phyloP scores from a whole-genome alignment of 208 protist species.

The Wallacemonas rigidus region DNA sequence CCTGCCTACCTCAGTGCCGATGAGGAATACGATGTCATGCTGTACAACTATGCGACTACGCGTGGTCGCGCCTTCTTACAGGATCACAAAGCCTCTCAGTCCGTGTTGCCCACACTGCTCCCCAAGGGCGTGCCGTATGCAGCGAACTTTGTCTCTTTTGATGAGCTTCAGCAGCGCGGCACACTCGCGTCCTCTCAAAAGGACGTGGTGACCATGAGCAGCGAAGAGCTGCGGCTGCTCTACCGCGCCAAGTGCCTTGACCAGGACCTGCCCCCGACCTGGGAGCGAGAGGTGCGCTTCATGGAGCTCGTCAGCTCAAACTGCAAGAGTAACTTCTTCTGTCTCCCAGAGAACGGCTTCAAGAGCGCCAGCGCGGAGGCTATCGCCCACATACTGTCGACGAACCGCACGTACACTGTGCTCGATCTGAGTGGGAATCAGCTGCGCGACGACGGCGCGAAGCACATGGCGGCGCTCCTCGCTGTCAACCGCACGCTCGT shows the following conservation, averaged over 20 bases:
- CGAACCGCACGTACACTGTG: conserved; percentile 84
- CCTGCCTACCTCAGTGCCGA: conserved; percentile 2
- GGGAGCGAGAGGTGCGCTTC: conserved; percentile 91
- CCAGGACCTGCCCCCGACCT: conserved; percentile 73
- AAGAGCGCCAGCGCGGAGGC: conserved; percentile 70
- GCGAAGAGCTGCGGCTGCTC: conserved; percentile 74
- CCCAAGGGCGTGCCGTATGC: conserved; percentile 85
- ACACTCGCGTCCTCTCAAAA: conserved; percentile 49
- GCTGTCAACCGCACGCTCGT: conserved; percentile 74
- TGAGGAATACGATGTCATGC: conserved; percentile 29
- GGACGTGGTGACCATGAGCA: conserved; percentile 72
- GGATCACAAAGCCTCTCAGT: conserved; percentile 40
- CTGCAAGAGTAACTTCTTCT: conserved; percentile 90
- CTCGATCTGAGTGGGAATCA: conserved; percentile 91
- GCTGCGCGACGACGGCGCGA: conserved; percentile 85
- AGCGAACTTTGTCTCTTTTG: conserved; percentile 89
- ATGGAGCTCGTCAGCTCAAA: conserved; percentile 90
- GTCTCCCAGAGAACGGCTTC: conserved; percentile 87
- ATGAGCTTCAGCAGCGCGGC: conserved; percentile 66
- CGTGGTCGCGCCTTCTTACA: conserved; percentile 71
- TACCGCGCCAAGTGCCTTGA: conserved; percentile 91
- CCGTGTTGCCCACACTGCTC: conserved; percentile 69
- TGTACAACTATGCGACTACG: conserved; percentile 78
- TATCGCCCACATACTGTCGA: conserved; percentile 77
- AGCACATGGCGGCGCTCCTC: conserved; percentile 80